Percentiles rank a stretch among this genome's conserved stretches.
Conservation (phyloP, 2,329 filamentous ascomycete genomes). For the Endoconidiophora polonica region DNA sequence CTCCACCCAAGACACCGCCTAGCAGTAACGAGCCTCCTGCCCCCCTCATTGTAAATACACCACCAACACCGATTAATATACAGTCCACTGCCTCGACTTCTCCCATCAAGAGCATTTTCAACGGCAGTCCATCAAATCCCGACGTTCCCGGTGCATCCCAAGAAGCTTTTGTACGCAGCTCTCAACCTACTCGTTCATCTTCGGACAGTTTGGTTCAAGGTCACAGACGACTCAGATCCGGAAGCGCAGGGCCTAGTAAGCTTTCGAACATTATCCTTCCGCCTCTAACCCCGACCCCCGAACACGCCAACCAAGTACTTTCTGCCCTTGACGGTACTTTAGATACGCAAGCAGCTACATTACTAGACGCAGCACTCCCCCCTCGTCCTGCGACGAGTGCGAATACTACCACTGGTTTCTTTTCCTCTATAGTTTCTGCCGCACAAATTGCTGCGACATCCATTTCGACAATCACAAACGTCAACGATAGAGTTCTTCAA, state of each 20-base stretch:
- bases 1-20: conserved; percentile 31
- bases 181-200: conserved; percentile 3
- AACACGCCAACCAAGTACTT: conserved; percentile 24
- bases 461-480: conserved; percentile 12
- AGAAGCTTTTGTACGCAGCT: neutral
- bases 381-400: conserved; percentile 5
- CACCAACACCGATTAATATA: conserved; percentile 44
- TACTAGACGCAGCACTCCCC: neutral
- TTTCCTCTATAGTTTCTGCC: conserved; percentile 81
- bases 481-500: conserved; percentile 9
- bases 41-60: conserved; percentile 47
- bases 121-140: too few species aligned
- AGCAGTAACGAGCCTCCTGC: conserved; percentile 23
- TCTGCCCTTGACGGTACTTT: neutral
- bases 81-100: conserved; percentile 16
- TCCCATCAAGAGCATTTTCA: conserved; percentile 12
- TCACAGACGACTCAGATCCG: conserved; percentile 12
- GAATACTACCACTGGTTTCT: conserved; percentile 52
- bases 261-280: conserved; percentile 59
- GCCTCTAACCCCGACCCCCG: conserved; percentile 60
- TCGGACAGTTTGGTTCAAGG: conserved; percentile 42
- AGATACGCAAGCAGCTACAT: neutral
- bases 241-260: conserved; percentile 55
- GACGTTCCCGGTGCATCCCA: neutral
- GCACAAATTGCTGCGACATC: conserved; percentile 74